Evolutionary conservation across 2,329 filamentous ascomycete genomes (phyloP), one percentile per base, ranked within the genome.

Genomic region (Cordyceps cateniannulata): DNA sequence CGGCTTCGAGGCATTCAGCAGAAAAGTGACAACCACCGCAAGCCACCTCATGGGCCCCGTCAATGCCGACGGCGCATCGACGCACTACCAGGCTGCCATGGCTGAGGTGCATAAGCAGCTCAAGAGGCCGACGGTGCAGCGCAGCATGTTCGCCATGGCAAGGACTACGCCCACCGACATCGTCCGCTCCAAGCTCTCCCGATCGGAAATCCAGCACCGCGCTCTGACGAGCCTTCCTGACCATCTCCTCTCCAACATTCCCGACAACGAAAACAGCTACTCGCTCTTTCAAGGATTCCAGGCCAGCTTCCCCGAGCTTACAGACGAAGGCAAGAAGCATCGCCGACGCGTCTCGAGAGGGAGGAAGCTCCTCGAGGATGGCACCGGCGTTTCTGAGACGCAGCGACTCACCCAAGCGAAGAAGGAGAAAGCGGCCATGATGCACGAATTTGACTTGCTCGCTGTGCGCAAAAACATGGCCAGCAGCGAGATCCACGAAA

Each of bases 271-370:
- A 24, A 96, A 90, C 74, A 80, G 86, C 18, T 99, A 96, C 77
- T 97, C 93, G 45, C 81, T 99, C 49, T 98, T 99, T 73, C 91
- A 99, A 74, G 95, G 95, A 66, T 99, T 99, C 74, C 88, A 96
- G 76, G 95, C 93, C 52, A 93, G 87, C 65, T 81, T 96, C 64
- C 93, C 93, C 3, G 84, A 87, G 64, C 75, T 84, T 65, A 80
- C 79, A 5, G 89, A 95, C 18, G 84, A 88, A 64, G 84, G 83
- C 66, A 87, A 88, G 71, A 90, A 88, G 72, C 84, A 85, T 66
- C 84, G 87, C 57, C 84, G 90, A 67, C 85, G 86, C 63, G 83
- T 85, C 47, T 90, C 90, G 8, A 85, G 90, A 65, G 87, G 88
- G 2, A 85, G 91, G 69, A 93, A 92, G 71, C 73, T 96, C 67